Conservation (phyloP, 106 monocot genomes). For the Platanthera zijinensis region DNA sequence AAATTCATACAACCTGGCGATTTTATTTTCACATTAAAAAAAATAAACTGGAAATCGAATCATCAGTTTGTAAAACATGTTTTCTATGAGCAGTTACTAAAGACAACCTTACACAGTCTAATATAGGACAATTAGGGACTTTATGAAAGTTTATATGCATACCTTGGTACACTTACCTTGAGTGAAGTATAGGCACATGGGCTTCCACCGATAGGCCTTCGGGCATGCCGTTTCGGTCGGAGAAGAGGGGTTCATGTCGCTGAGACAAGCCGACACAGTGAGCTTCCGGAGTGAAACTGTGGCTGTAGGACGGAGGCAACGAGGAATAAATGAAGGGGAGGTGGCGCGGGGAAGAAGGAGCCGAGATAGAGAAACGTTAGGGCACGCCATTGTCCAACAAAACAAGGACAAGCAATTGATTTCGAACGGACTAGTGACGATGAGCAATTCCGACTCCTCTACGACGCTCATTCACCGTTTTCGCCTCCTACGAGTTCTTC, state of each 20-base stretch:
- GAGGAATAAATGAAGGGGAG: neutral
- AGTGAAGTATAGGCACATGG: conserved; percentile 27
- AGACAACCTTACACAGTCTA: neutral
- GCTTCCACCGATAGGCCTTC: conserved; percentile 15
- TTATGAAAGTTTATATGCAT: neutral
- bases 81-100: neutral
- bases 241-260: neutral
- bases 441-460: too few species aligned
- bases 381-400: neutral
- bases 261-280: neutral
- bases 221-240: neutral
- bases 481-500: too few species aligned
- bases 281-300: neutral
- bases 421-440: neutral
- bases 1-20: too few species aligned
- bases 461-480: too few species aligned
- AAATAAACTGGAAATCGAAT: too few species aligned
- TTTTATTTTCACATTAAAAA: too few species aligned
- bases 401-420: neutral
- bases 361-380: conserved; percentile 3
- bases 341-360: neutral
- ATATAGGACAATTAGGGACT: neutral
- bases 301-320: neutral
- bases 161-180: conserved; percentile 26
- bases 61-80: too few species aligned